These are phyloP conservation scores for Penicillium daleae DNA, from an alignment of 495 filamentous ascomycete species.

Conservation along the genomic window DNA sequence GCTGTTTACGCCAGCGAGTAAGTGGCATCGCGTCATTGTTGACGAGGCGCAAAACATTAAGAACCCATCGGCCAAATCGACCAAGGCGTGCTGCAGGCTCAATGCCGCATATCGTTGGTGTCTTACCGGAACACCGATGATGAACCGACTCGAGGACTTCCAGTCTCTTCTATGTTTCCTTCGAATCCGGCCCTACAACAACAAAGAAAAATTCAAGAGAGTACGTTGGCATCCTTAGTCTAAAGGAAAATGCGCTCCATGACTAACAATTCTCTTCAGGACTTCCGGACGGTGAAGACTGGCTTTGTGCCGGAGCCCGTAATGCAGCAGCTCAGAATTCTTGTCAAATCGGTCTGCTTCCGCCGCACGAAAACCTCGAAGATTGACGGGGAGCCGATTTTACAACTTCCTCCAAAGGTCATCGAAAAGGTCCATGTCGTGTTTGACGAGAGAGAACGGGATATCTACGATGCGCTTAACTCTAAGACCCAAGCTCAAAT, in stretches of 20 bases:
- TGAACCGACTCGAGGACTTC: constrained; percentile 85
- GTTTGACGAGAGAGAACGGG: constrained; percentile 74
- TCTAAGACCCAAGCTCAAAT: constrained; percentile 66
- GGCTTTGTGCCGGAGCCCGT: constrained; percentile 43
- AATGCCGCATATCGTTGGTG: constrained; percentile 73
- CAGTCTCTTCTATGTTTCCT: constrained; percentile 83
- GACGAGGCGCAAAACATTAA: constrained; percentile 97
- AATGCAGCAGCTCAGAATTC: constrained; percentile 73
- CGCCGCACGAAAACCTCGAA: constrained; percentile 82
- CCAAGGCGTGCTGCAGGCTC: constrained; percentile 64
- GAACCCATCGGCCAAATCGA: constrained; percentile 71
- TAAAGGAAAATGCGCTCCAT: constrained; percentile 8
- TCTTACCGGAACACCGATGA: constrained; percentile 93
- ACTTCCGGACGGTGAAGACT: constrained; percentile 61
- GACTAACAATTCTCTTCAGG: constrained; percentile 32
- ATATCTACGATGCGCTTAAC: constrained; percentile 76
- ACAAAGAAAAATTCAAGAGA: constrained; percentile 61
- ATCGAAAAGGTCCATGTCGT: constrained; percentile 66
- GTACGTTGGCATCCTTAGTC: constrained; percentile 38
- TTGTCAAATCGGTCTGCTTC: constrained; percentile 84
- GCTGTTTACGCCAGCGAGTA: constrained; percentile 64
- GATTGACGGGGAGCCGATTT: constrained; percentile 85
- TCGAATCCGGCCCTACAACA: constrained; percentile 77
- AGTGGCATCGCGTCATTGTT: constrained; percentile 85
- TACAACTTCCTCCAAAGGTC: constrained; percentile 71